A percentile compares a stretch with the other conserved stretches of the same genome.
Conservation (phyloP, 2,329 filamentous ascomycete species). For the Beauveria rudraprayagi region DNA sequence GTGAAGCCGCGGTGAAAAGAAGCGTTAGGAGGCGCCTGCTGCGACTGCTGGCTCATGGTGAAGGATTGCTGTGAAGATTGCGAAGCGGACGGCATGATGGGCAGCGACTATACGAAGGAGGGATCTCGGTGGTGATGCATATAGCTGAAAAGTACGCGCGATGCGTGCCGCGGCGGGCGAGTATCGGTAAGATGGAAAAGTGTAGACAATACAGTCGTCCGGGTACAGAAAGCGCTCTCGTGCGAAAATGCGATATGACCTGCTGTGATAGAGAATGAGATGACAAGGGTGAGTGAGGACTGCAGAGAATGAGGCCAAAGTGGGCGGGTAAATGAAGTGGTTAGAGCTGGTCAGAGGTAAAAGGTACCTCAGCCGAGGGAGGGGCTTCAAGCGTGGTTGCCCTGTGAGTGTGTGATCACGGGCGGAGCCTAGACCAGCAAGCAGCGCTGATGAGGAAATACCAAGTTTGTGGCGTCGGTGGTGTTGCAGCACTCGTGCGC, state of each 20-base stretch:
- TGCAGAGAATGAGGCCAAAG: conserved; percentile 7
- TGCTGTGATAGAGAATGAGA: background rate
- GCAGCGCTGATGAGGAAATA: background rate
- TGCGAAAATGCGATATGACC: background rate
- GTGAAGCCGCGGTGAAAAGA: conserved; percentile 30
- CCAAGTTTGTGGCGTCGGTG: background rate
- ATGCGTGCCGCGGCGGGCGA: background rate
- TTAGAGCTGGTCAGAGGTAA: background rate
- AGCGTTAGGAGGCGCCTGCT: conserved; percentile 27
- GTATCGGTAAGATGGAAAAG: background rate
- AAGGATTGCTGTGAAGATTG: conserved; percentile 50
- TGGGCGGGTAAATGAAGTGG: background rate
- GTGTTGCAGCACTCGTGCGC: background rate
- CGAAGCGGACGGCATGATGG: conserved; percentile 32
- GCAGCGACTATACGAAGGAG: background rate
- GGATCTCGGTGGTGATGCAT: background rate
- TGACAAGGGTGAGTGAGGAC: background rate
- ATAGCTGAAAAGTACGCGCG: background rate
- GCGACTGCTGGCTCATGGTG: conserved; percentile 47
- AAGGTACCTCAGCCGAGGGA: background rate
- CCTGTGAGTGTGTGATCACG: background rate
- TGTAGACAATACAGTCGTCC: background rate
- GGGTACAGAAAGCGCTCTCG: background rate
- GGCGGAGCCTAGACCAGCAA: background rate
- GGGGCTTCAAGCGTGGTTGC: conserved; percentile 4